Evolutionary conservation across 1,139 yeast species (phyloP).

Genomic region (Saccharomyces hybrid): DNA sequence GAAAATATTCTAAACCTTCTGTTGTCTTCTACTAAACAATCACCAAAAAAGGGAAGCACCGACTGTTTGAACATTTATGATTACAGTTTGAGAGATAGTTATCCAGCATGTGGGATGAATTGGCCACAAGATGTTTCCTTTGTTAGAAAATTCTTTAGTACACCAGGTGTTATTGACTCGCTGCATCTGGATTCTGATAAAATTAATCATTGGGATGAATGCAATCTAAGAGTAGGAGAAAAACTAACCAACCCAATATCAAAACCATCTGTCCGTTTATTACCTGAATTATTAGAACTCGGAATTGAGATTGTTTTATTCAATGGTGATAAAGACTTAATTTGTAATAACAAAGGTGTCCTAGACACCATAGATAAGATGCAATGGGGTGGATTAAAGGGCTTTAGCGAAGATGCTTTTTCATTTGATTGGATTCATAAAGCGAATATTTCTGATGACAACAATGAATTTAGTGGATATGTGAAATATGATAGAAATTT

Average conservation of each 20-base stretch:
- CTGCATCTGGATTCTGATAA: conserved; percentile 42
- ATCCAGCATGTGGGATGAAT: conserved; percentile 83
- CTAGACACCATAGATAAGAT: conserved; percentile 54
- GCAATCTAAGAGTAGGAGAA: conserved; percentile 52
- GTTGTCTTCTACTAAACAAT: conserved; percentile 35
- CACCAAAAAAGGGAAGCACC: conserved; percentile 27
- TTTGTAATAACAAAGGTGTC: conserved; percentile 79
- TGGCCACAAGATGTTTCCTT: conserved; percentile 77
- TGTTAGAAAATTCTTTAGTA: conserved; percentile 55
- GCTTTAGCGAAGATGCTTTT: conserved; percentile 41
- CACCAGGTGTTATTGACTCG: conserved; percentile 48
- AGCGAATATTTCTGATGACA: conserved; percentile 42
- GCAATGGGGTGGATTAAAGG: conserved; percentile 59
- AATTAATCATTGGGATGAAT: conserved; percentile 59
- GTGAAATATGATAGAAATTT: conserved; percentile 57
- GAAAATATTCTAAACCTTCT: conserved; percentile 41
- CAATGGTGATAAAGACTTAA: conserved; percentile 82
- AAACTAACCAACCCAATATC: conserved; percentile 47
- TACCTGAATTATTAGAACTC: conserved; percentile 53
- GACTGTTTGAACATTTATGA: conserved; percentile 81
- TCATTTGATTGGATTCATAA: conserved; percentile 46
- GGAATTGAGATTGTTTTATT: conserved; percentile 63
- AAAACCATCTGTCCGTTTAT: conserved; percentile 52
- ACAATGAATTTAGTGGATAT: conserved; percentile 40
- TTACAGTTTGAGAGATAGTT: conserved; percentile 58